Evolutionary conservation across 495 filamentous ascomycete species (phyloP), one percentile per base, ranked within the genome.

Genomic region (Cladorrhinum samala): DNA sequence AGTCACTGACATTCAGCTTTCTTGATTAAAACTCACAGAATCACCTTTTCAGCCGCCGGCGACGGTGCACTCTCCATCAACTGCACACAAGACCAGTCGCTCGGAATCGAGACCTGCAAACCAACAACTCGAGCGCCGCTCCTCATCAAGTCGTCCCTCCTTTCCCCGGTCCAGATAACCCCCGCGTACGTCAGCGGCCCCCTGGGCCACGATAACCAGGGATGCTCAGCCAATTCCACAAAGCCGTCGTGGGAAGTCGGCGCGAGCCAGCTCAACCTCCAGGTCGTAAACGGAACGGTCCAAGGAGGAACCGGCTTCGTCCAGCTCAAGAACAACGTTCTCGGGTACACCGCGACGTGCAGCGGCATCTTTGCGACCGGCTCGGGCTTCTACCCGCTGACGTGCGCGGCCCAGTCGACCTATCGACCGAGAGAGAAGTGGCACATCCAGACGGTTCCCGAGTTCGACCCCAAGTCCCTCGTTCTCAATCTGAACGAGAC

Each of bases 41-140:
- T 66, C 14, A 53, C 37, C 1, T 63, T 66, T 50, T 48, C 55
- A 2, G 63, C 60, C 1, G 24, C 57, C 2, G 60, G 63, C 2
- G 60, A 66, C 41, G 42, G 27, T 38, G 52, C 60, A 8, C 33
- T 56, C n/a, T 20, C 49, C 7, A 38, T 62, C 0, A 53, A 19
- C 20, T 59, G 46, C 53, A 39, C 50, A 13, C 33, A 24, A 18
- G 33, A 46, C 13, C 20, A 20, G 4, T 18, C 13, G 13, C n/a
- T 18, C 39, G 39, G 39, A 3, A 41, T 17, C 39, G 39, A 41
- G 39, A 41, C 39, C 7, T 47, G 45, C 24, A 33, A n/a, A 2
- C 24, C 45, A n/a, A 17, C 46, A n/a, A 48, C 37, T 25, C 24
- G 46, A 25, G 44, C 33, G 18, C 49, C 55, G 36, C 3, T 53